These are phyloP conservation scores for Allium sativum DNA, from an alignment of 106 monocot species.

Conservation along the genomic window DNA sequence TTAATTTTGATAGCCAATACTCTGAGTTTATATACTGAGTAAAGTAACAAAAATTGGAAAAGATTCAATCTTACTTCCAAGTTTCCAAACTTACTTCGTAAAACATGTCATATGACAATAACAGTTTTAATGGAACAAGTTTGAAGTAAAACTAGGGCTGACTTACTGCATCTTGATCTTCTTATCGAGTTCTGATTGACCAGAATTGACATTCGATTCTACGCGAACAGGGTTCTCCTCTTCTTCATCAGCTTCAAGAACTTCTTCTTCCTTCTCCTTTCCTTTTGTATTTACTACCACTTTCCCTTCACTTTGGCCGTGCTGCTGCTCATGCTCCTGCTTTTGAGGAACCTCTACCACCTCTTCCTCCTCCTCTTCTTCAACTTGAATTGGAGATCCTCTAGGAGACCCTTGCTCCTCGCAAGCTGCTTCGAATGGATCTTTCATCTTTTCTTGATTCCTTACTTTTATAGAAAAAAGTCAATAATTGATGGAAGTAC, in stretches of 20 bases:
- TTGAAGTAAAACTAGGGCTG: no score
- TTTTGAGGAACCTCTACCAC: slow-evolving; percentile 15
- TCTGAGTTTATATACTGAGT: no score
- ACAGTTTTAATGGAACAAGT: no score
- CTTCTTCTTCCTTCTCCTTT: not conserved
- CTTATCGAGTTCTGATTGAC: slow-evolving; percentile 59
- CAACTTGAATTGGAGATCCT: slow-evolving; percentile 37
- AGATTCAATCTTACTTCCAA: no score
- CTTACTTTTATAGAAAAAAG: no score
- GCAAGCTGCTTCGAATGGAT: slow-evolving; percentile 80
- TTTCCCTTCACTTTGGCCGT: slow-evolving; percentile 6
- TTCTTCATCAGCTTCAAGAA: slow-evolving; percentile 19
- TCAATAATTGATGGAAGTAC: no score
- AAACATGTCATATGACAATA: no score
- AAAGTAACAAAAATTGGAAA: no score
- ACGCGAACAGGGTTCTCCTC: slow-evolving; percentile 88
- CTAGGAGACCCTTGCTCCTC: slow-evolving; percentile 83
- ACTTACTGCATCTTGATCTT: slow-evolving; percentile 76
- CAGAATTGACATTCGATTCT: slow-evolving; percentile 66
- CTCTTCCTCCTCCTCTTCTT: slow-evolving; percentile 24
- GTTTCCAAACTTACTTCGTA: no score
- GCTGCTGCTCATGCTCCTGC: slow-evolving; percentile 23
- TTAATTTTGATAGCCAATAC: no score
- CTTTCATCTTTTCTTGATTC: slow-evolving; percentile 40
- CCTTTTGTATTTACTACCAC: slow-evolving; percentile 10